Conservation (phyloP, 1,139 yeast genomes). For the Debaryomyces sp. region DNA sequence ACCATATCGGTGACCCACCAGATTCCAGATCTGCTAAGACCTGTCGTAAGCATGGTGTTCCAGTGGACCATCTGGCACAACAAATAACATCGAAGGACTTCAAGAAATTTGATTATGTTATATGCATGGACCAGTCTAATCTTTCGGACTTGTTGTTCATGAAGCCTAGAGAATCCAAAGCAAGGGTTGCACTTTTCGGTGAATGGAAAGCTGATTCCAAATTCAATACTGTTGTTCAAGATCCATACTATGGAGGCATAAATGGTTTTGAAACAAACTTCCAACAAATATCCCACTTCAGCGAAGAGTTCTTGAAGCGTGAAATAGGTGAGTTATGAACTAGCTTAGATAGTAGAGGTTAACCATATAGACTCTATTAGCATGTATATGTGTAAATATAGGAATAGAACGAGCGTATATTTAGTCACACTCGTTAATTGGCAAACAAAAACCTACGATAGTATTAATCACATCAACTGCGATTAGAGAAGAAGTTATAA, state of each 20-base stretch:
- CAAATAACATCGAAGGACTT: conserved; percentile 64
- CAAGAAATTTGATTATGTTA: conserved; percentile 71
- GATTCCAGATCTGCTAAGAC: conserved; percentile 73
- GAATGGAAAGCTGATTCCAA: conserved; percentile 61
- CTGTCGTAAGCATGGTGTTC: conserved; percentile 72
- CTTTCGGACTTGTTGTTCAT: conserved; percentile 58
- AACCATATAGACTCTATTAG: neutral
- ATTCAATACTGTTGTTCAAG: conserved; percentile 66
- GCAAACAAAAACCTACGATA: conserved; percentile 1
- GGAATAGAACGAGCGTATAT: conserved; percentile 3
- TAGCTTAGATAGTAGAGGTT: neutral
- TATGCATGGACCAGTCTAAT: conserved; percentile 84
- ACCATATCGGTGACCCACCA: conserved; percentile 81
- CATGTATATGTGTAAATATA: conserved; percentile 5
- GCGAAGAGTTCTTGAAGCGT: conserved; percentile 59
- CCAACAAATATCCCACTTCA: conserved; percentile 72
- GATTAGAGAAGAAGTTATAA: conserved; percentile 18
- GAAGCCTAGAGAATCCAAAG: conserved; percentile 57
- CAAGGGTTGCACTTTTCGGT: conserved; percentile 70
- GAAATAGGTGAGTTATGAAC: conserved; percentile 35
- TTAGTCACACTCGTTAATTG: neutral
- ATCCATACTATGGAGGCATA: conserved; percentile 90
- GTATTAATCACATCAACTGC: conserved; percentile 39
- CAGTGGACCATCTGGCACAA: conserved; percentile 76
- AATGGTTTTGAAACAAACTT: conserved; percentile 83